Base-by-base conservation (phyloP, 164 flowering plant species). In the Dillenia suffruticosa region DNA sequence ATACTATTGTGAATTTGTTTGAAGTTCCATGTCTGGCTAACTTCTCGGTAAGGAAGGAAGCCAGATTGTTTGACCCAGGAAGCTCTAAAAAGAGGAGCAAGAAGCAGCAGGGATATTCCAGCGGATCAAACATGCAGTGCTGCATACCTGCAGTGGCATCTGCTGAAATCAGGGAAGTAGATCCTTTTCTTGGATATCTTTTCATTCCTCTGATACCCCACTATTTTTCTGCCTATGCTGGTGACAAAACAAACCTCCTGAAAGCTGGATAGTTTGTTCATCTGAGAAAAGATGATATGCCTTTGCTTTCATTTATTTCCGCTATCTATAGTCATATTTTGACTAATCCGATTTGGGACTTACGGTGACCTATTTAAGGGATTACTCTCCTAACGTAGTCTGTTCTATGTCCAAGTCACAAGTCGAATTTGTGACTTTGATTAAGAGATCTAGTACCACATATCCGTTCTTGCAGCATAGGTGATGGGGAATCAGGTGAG, bases 181-280 rank as follows among this genome's bases (percentile, higher is more conserved):
- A 73, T 45, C 67, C 86, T 9, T 82, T 78, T 68, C 82, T 78
- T 22, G 94, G 92, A 61, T 83, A 78, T 93, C 47, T 93, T 93
- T 69, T 90, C 98, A 12, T 93, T 93, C 77, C 97, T 93, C 15
- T 90, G 76, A 85, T 63, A 66, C 1, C 48, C 17, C 61, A 51
- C 57, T 44, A 58, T 19, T 19, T 19, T 19, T 19, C 22, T 19
- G 22, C 22, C 22, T 1, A 19, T 19, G 22, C 22, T 19, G 22
- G 22, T 19, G 22, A 19, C 22, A 19, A 19, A 19, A 19, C 22
- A 19, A 19, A 19, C 22, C 22, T 19, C 22, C 22, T 19, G 22
- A n/a, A n/a, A n/a, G n/a, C n/a, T n/a, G n/a, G n/a, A n/a, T n/a
- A n/a, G n/a, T n/a, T n/a, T n/a, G n/a, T n/a, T n/a, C n/a, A n/a